Evolutionary conservation across 106 monocot genomes (phyloP).

Genomic region (Allium fistulosum): DNA sequence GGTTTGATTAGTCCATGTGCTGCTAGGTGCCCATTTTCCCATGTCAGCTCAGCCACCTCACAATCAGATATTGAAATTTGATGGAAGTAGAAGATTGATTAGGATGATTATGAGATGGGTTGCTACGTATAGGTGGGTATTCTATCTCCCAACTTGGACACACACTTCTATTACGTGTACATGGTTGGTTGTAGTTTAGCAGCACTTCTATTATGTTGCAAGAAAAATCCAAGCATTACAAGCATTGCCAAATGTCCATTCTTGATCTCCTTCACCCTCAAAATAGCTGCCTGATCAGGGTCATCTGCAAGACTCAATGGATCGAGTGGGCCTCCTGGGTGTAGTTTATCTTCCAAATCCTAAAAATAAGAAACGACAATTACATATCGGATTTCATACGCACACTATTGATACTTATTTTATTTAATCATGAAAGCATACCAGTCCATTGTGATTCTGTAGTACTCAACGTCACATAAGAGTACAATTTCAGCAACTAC

Average conservation of each 20-base stretch:
- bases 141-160: constrained; percentile 68
- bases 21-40: too few relatives aligned
- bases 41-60: too few relatives aligned
- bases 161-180: too few relatives aligned
- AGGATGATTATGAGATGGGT: neutral
- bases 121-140: neutral
- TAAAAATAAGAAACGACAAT: constrained; percentile 8
- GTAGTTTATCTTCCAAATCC: constrained; percentile 81
- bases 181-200: too few relatives aligned
- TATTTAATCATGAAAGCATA: too few relatives aligned
- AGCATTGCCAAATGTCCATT: constrained; percentile 95
- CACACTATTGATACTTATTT: neutral
- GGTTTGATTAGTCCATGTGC: constrained; percentile 37
- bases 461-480: constrained; percentile 89
- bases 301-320: constrained; percentile 74
- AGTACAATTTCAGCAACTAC: constrained; percentile 70
- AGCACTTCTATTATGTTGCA: too few relatives aligned
- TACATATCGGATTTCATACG: too few relatives aligned
- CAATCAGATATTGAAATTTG: too few relatives aligned
- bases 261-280: constrained; percentile 99
- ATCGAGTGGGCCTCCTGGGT: constrained; percentile 91
- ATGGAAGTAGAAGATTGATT: neutral
- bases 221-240: constrained; percentile 91
- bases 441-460: constrained; percentile 84
- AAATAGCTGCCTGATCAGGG: constrained; percentile 76